Evolutionary conservation across 306 rosid species (phyloP), one percentile per base, ranked within the genome.

Genomic region (Sindora glabra): DNA sequence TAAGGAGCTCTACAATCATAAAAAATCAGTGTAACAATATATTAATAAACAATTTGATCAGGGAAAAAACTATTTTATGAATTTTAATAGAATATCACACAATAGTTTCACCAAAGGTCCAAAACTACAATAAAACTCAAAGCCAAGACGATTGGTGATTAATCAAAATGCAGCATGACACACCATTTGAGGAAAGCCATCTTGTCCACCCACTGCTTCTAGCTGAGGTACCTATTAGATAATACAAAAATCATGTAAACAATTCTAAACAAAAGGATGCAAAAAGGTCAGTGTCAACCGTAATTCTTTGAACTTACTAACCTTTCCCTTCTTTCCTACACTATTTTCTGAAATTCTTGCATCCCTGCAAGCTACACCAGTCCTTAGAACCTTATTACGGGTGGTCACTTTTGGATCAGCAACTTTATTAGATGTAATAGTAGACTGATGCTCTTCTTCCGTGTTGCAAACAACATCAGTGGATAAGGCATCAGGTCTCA

Each of bases 181-280:
- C 74, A 81, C 86, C 86, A 73, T 42, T 47, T 62, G 73, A 47
- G 70, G 83, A 74, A 77, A 67, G 37, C 70, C 73, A 56, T 73
- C 83, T 60, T 70, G 74, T 24, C 74, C 63, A 21, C 68, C 48
- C 21, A 46, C 57, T 57, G 65, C 78, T 67, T 78, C 80, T 22
- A 60, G 54, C 34, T 62, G 86, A 68, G 68, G 59, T 62, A 54
- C 73, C 80, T 81, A 61, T 49, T 51, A 55, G n/a, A n/a, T n/a
- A 62, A 65, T 32, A 57, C 36, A 73, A 36, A 49, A 65, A 50
- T 59, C 15, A 56, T 1, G 19, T 19, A 48, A 40, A 55, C 29
- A 45, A 16, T 15, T 61, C 3, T 3, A 9, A 72, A 56, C 12
- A 51, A 50, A 26, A 21, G 16, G 46, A 45, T 32, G 5, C 55